Conservation (phyloP, 768 basidiomycete species). For the Boletus sp. region DNA sequence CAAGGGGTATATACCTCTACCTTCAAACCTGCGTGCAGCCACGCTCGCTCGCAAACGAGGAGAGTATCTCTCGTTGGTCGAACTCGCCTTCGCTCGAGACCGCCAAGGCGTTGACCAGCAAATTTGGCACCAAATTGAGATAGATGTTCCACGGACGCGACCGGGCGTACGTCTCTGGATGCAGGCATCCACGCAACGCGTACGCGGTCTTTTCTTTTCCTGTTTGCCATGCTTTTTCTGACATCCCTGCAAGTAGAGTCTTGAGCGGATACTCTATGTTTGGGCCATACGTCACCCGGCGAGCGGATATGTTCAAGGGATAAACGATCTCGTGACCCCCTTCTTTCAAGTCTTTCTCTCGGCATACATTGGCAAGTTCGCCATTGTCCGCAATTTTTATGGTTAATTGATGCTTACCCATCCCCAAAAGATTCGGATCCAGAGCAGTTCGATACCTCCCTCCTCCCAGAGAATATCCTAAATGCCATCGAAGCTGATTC, state of each 20-base stretch:
- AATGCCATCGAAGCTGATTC: slow-evolving; percentile 94
- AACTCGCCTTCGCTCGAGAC: slow-evolving; percentile 86
- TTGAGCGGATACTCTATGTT: slow-evolving; percentile 95
- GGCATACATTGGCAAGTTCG: slow-evolving; percentile 79
- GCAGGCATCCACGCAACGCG: slow-evolving; percentile 85
- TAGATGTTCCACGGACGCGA: slow-evolving; percentile 93
- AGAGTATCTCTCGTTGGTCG: slow-evolving; percentile 88
- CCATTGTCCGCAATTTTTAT: not conserved
- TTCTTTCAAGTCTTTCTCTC: slow-evolving; percentile 98
- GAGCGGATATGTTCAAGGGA: slow-evolving; percentile 98
- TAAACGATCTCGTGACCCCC: slow-evolving; percentile 96
- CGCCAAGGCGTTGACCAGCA: slow-evolving; percentile 87
- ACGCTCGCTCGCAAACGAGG: slow-evolving; percentile 87
- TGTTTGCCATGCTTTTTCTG: slow-evolving; percentile 5
- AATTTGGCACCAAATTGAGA: slow-evolving; percentile 99
- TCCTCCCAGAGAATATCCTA: slow-evolving; percentile 67
- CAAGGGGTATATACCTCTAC: slow-evolving; percentile 91
- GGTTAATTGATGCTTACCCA: slow-evolving; percentile 1
- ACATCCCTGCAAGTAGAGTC: slow-evolving; percentile 52
- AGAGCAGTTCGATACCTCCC: slow-evolving; percentile 78
- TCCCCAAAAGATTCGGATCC: slow-evolving; percentile 76
- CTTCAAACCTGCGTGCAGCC: slow-evolving; percentile 66
- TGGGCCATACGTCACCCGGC: slow-evolving; percentile 99
- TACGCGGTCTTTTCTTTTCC: slow-evolving; percentile 37
- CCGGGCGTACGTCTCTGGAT: slow-evolving; percentile 93